Evolutionary conservation across 257 asterid genomes (phyloP).

Genomic region (Fraxinus quadrangulata): DNA sequence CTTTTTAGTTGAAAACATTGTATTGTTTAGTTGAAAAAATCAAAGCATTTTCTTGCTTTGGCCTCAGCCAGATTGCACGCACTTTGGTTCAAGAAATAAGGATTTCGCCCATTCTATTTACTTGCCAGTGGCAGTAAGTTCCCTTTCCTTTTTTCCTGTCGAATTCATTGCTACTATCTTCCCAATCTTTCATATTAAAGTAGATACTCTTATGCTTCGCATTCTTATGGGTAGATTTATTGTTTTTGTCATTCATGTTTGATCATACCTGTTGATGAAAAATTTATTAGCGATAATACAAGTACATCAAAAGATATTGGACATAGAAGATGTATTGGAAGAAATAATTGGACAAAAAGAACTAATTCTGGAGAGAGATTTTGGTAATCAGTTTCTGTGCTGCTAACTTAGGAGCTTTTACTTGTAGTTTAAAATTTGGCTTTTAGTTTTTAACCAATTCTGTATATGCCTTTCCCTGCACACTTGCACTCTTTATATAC

Average conservation of each 20-base stretch:
- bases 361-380: too few relatives aligned
- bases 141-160: slow-evolving; percentile 7
- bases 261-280: neutral
- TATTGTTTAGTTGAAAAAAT: too few relatives aligned
- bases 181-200: neutral
- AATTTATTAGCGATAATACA: neutral
- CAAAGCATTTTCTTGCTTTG: slow-evolving; percentile 4
- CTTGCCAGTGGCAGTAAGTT: slow-evolving; percentile 29
- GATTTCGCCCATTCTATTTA: neutral
- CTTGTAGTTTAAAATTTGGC: too few relatives aligned
- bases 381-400: too few relatives aligned
- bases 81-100: slow-evolving; percentile 10
- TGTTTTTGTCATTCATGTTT: slow-evolving; percentile 20
- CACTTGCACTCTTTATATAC: too few relatives aligned
- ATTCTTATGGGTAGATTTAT: slow-evolving; percentile 12
- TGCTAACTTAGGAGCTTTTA: too few relatives aligned
- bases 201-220: slow-evolving; percentile 2
- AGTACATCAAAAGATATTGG: neutral
- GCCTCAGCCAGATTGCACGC: slow-evolving; percentile 12
- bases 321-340: neutral
- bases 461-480: too few relatives aligned
- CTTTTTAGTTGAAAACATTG: slow-evolving; percentile 42
- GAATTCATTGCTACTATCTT: neutral
- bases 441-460: too few relatives aligned
- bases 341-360: neutral